A percentile compares a stretch with the other conserved stretches of the same genome.
Conservation (phyloP, 2,329 filamentous ascomycete species). For the Nemania diffusa region DNA sequence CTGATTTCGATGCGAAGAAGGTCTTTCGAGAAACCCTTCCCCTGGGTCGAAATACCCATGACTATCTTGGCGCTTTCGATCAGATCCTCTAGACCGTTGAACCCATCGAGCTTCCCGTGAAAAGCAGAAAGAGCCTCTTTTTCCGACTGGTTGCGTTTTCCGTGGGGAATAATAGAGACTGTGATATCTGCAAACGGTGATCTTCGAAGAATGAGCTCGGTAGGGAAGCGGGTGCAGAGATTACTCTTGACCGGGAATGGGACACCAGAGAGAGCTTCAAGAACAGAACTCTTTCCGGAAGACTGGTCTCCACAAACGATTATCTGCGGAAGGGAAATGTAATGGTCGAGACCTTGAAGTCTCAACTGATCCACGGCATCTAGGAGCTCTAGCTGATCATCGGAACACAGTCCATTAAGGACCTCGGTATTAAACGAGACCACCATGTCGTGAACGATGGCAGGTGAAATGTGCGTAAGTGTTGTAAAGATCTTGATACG, state of each 20-base stretch:
- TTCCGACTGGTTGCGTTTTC: conserved; percentile 43
- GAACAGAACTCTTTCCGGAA: conserved; percentile 71
- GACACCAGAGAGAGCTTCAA: conserved; percentile 72
- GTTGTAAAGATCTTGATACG: neutral
- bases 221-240: conserved; percentile 71
- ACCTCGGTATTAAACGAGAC: conserved; percentile 40
- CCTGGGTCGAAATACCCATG: conserved; percentile 60
- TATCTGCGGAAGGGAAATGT: conserved; percentile 58
- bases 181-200: conserved; percentile 48
- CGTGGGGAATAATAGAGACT: conserved; percentile 53
- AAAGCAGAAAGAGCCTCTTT: conserved; percentile 36
- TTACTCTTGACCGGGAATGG: conserved; percentile 68
- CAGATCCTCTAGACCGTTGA: conserved; percentile 49
- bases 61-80: conserved; percentile 54
- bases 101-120: conserved; percentile 43
- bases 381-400: conserved; percentile 52
- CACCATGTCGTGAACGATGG: conserved; percentile 36
- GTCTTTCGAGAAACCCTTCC: conserved; percentile 57
- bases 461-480: neutral
- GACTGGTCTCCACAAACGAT: conserved; percentile 72
- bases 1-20: conserved; percentile 60
- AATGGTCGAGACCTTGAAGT: conserved; percentile 51
- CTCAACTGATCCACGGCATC: conserved; percentile 55
- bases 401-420: conserved; percentile 43
- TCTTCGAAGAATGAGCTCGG: conserved; percentile 67